Evolutionary conservation across 2,329 filamentous ascomycete genomes (phyloP), one percentile per base, ranked within the genome.

Genomic region (Ceratocystis alfenasii): DNA sequence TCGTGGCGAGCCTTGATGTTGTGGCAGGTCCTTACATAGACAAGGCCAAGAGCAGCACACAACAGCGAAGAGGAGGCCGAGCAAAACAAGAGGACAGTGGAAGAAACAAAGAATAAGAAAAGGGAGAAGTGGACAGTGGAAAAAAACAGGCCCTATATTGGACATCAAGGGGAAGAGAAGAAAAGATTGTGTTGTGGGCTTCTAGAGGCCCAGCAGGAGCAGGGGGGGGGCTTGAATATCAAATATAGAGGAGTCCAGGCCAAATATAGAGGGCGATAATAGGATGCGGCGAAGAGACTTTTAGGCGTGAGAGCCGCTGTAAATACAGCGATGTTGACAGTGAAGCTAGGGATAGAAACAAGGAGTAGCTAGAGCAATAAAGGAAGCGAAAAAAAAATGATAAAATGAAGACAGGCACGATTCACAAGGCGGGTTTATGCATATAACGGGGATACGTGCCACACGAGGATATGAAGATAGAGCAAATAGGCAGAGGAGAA

Each of bases 381-480:
- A 53, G 48, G 48, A 50, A n/a, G 48, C 10, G 48, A 10, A 25
- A 25, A 53, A 25, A 25, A 28, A 15, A 15, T 7, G 8, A 48
- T 17, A 48, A 48, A 48, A 48, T 17, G 20, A 10, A 28, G 20
- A 36, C 46, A 33, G 3, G n/a, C 15, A 30, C 28, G 33, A 36
- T 30, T 17, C 12, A 59, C 33, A 36, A 2, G 17, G 33, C 7
- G 53, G 53, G 28, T 17, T 53, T 53, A 53, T 53, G 48, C 48
- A 53, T 22, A 15, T 53, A 59, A 7, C 53, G 53, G 6, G 28
- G 53, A 59, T 17, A n/a, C 3, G 28, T 17, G 28, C n/a, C 53
- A 59, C 25, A 36, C 48, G 48, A 59, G 53, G 53, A 59, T 30
- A 59, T 59, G 53, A 59, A 59, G 53, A 36, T 33, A 25, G 22